Evolutionary conservation across 306 rosid genomes (phyloP).

Genomic region (Vigna reflexopilosa): DNA sequence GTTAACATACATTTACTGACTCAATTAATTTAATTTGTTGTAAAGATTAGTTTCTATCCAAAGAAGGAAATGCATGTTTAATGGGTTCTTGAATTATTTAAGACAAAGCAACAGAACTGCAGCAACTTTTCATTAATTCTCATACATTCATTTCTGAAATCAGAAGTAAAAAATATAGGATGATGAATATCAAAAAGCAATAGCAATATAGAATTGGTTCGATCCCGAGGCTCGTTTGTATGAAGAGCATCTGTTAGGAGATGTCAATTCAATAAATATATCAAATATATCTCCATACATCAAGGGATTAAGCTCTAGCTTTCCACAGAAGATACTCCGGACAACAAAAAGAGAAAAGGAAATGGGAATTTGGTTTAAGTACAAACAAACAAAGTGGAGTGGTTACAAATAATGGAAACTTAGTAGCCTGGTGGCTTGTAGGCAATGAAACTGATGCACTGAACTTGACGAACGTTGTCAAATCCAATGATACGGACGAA

Average conservation of each 20-base stretch:
- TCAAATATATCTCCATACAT: background rate
- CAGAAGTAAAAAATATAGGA: conserved; percentile 42
- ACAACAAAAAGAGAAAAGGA: background rate
- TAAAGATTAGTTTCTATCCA: conserved; percentile 3
- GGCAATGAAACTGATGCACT: conserved; percentile 90
- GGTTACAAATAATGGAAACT: background rate
- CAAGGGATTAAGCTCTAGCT: background rate
- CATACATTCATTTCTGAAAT: conserved; percentile 51
- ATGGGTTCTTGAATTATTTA: background rate
- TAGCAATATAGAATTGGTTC: conserved; percentile 3
- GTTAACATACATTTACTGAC: background rate
- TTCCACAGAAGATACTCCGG: background rate
- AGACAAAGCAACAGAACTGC: conserved; percentile 1
- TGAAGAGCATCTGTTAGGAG: background rate
- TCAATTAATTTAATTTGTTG: background rate
- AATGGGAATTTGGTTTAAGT: conserved; percentile 23
- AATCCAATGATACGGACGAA: conserved; percentile 81
- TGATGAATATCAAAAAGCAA: conserved; percentile 28
- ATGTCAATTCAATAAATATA: background rate
- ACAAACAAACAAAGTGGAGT: conserved; percentile 36
- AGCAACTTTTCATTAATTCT: conserved; percentile 44
- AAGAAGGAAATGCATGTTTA: conserved; percentile 7
- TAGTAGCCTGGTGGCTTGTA: conserved; percentile 55
- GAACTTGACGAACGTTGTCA: conserved; percentile 83
- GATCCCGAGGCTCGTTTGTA: background rate